Conservation (phyloP, 1,284 basidiomycete genomes). For the Omphalotus olearius region DNA sequence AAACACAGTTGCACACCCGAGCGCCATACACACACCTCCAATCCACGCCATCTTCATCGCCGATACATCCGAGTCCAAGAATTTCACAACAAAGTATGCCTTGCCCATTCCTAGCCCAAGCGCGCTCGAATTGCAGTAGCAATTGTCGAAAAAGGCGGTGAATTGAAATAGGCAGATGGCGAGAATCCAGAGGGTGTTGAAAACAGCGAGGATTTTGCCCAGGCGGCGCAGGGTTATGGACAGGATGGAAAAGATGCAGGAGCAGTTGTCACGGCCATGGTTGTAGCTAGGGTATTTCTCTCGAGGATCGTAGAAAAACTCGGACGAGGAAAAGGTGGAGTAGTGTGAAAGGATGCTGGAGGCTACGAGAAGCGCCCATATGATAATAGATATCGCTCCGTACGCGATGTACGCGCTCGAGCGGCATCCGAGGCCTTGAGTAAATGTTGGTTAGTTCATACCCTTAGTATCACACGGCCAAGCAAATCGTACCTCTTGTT, state of each 20-base stretch:
- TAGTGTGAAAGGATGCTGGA: slow-evolving; percentile 20
- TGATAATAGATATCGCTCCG: slow-evolving; percentile 19
- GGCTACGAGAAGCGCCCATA: slow-evolving; percentile 15
- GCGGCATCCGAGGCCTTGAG: slow-evolving; percentile 21
- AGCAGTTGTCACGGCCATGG: neutral
- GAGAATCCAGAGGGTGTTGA: slow-evolving; percentile 22
- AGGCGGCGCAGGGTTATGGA: slow-evolving; percentile 19
- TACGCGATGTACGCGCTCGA: slow-evolving; percentile 22
- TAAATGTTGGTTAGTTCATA: no score
- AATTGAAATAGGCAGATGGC: slow-evolving; percentile 23
- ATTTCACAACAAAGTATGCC: slow-evolving; percentile 17
- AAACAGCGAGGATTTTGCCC: slow-evolving; percentile 20
- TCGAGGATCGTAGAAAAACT: neutral
- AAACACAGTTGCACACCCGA: slow-evolving; percentile 7
- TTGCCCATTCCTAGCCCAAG: slow-evolving; percentile 16
- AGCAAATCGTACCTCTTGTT: slow-evolving; percentile 1
- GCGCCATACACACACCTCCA: slow-evolving; percentile 15
- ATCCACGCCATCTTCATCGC: slow-evolving; percentile 17
- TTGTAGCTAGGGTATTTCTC: neutral
- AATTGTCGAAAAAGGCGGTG: slow-evolving; percentile 19
- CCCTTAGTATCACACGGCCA: no score
- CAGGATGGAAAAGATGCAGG: slow-evolving; percentile 1
- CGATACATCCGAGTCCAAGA: slow-evolving; percentile 11
- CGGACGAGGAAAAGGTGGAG: slow-evolving; percentile 5
- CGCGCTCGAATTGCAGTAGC: slow-evolving; percentile 23